A percentile compares a stretch with the other conserved stretches of the same genome.
These are phyloP conservation scores for Crithidia thermophila DNA, from an alignment of 208 protist species.

Conservation along the genomic window DNA sequence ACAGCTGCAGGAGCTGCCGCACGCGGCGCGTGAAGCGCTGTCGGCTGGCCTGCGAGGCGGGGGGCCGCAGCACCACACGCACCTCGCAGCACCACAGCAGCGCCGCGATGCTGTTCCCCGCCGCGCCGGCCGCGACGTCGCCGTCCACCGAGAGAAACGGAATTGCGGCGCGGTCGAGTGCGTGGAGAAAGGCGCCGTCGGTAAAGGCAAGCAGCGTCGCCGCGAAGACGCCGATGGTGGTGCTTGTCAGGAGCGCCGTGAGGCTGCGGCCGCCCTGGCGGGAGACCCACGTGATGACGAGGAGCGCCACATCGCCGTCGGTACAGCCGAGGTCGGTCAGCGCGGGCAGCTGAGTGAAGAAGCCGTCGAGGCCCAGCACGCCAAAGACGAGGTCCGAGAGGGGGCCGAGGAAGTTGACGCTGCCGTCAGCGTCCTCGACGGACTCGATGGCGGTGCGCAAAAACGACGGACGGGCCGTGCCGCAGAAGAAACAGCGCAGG, in stretches of 20 bases:
- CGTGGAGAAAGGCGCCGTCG: slow-evolving; percentile 46
- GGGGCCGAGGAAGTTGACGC: slow-evolving; percentile 30
- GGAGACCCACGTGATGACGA: slow-evolving; percentile 45
- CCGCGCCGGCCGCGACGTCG: slow-evolving; percentile 13
- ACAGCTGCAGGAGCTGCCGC: slow-evolving; percentile 35
- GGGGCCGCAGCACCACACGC: slow-evolving; percentile 8
- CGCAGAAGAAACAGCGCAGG: slow-evolving; percentile 52
- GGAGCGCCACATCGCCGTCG: slow-evolving; percentile 31
- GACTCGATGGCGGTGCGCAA: slow-evolving; percentile 29
- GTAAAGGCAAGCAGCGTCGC: slow-evolving; percentile 47
- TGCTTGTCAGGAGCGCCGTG: slow-evolving; percentile 22
- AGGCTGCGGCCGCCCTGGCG: slow-evolving; percentile 21
- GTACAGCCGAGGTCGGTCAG: slow-evolving; percentile 35
- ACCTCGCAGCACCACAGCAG: slow-evolving; percentile 33
- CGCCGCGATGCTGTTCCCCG: slow-evolving; percentile 20
- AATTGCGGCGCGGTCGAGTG: slow-evolving; percentile 38
- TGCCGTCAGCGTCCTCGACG: slow-evolving; percentile 30
- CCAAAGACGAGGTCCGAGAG: slow-evolving; percentile 54
- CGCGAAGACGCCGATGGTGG: slow-evolving; percentile 33
- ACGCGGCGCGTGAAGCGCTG: slow-evolving; percentile 21
- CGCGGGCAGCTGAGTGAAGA: slow-evolving; percentile 37
- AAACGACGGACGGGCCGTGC: slow-evolving; percentile 44
- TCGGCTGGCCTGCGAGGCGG: neutral
- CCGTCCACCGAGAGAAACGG: slow-evolving; percentile 28
- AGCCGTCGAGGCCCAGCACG: slow-evolving; percentile 24